A percentile compares a stretch with the other conserved stretches of the same genome.
phyloP scores from a whole-genome alignment of 2,329 filamentous ascomycete genomes.

The Xylaria sp. region DNA sequence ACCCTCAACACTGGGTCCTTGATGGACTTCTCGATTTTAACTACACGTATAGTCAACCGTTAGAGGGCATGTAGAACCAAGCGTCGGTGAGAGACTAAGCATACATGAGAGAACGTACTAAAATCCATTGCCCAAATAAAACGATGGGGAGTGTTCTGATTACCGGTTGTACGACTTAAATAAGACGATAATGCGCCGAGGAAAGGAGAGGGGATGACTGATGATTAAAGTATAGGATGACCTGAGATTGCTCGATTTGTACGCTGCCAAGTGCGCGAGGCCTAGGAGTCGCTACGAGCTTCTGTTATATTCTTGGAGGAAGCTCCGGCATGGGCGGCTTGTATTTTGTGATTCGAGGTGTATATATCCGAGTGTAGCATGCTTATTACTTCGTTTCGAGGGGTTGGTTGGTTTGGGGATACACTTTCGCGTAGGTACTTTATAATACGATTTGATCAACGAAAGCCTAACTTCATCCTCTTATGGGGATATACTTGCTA shows the following conservation, averaged over 20 bases:
- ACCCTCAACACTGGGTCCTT: constrained; percentile 91
- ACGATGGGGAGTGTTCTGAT: constrained; percentile 7
- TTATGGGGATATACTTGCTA: background rate
- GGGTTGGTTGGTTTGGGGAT: constrained; percentile 9
- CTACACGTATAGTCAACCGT: constrained; percentile 61
- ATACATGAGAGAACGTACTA: background rate
- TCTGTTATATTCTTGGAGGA: background rate
- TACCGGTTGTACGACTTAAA: constrained; percentile 22
- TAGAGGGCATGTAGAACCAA: constrained; percentile 56
- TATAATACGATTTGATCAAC: constrained; percentile 10
- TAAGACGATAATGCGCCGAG: constrained; percentile 27
- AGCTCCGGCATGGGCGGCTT: constrained; percentile 16
- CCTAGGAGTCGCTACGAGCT: background rate
- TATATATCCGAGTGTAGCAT: constrained; percentile 24
- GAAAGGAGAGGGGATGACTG: constrained; percentile 21
- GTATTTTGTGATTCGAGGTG: constrained; percentile 17
- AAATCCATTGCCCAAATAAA: background rate
- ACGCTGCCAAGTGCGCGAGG: constrained; percentile 27
- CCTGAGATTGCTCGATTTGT: constrained; percentile 32
- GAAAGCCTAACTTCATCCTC: background rate
- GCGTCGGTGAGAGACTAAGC: background rate
- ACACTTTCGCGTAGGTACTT: constrained; percentile 12
- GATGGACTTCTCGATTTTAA: constrained; percentile 85
- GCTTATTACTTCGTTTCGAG: background rate
- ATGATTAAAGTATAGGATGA: constrained; percentile 28